Base-by-base conservation (phyloP, 2,329 filamentous ascomycete species). In the Huntiella abstrusa region DNA sequence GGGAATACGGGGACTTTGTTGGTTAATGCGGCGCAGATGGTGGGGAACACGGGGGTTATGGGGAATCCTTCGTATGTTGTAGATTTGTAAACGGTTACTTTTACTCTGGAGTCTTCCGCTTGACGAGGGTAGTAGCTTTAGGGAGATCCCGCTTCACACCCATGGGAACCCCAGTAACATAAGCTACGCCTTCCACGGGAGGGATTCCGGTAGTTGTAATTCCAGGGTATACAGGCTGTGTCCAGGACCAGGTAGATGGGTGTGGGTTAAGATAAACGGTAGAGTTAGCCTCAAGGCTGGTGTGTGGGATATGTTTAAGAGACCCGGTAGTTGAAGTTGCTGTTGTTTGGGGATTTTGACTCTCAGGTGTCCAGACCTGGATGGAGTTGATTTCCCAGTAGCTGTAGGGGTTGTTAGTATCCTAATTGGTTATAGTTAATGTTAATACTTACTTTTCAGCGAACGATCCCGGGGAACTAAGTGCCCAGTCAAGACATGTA, bases 1-100 rank as follows among this genome's bases (percentile, higher is more conserved):
- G 64, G 62, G 5, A 67, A 68, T 49, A 59, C 65, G 33, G 69
- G 70, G 12, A 62, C 64, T 6, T 51, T 75, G 19, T 64, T 76
- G 63, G 64, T 75, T 28, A 77, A 77, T 53, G 72, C 71, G 1
- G 67, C 64, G 1, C 70, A 74, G 54, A 71, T 73, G 63, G 60
- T 69, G 52, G 67, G 69, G 8, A 69, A 68, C 49, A 67, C 69
- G 1, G 69, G 69, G 2, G 65, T 60, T 51, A 55, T 70, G 36
- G 64, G 62, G 22, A 68, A 62, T 43, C 60, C 53, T 34, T 55
- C 57, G 4, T 56, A 59, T 45, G 58, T 47, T 32, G 57, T 64
- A n/a, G 33, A 41, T 46, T 41, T 47, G 12, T 46, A 47, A 33
- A 19, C 5, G 2, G 8, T 6, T 28, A 28, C 22, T 28, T 8